Evolutionary conservation across 495 filamentous ascomycete species (phyloP).

Genomic region (Hypoxylon subgilvum): DNA sequence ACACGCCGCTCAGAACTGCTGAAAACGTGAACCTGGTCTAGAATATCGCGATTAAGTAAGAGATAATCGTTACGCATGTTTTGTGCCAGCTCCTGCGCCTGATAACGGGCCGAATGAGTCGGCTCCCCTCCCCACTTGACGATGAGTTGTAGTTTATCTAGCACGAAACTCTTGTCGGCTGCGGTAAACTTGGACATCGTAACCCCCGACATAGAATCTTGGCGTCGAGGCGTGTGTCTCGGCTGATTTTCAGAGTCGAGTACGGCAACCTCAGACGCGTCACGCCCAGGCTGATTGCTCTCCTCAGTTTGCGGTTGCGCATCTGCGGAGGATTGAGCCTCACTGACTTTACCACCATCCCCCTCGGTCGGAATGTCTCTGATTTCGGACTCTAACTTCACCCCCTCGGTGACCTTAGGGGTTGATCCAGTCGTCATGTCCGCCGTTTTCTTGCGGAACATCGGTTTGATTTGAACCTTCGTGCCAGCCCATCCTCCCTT

Average conservation of each 20-base stretch:
- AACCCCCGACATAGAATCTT: constrained; percentile 82
- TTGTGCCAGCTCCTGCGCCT: constrained; percentile 89
- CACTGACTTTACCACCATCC: constrained; percentile 51
- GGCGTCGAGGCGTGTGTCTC: constrained; percentile 60
- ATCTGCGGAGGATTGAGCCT: constrained; percentile 9
- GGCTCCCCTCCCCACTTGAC: constrained; percentile 99
- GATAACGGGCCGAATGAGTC: constrained; percentile 95
- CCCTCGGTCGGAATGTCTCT: constrained; percentile 74
- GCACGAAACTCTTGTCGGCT: constrained; percentile 81
- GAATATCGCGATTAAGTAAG: constrained; percentile 87
- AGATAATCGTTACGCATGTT: constrained; percentile 95
- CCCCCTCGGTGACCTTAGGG: constrained; percentile 30
- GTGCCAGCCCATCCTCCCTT: constrained; percentile 94
- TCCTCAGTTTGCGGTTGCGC: constrained; percentile 26
- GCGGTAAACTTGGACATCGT: constrained; percentile 90
- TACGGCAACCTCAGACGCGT: constrained; percentile 21
- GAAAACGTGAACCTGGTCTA: constrained; percentile 90
- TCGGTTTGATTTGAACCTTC: constrained; percentile 98
- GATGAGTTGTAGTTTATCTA: constrained; percentile 96
- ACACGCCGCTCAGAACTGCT: constrained; percentile 94
- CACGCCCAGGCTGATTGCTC: constrained; percentile 5
- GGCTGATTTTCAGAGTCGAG: constrained; percentile 31
- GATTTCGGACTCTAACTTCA: constrained; percentile 30
- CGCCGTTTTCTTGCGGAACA: constrained; percentile 85
- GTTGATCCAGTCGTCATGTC: constrained; percentile 36